Conservation (phyloP, 2,329 filamentous ascomycete species). For the Diaporthe citrichinensis region DNA sequence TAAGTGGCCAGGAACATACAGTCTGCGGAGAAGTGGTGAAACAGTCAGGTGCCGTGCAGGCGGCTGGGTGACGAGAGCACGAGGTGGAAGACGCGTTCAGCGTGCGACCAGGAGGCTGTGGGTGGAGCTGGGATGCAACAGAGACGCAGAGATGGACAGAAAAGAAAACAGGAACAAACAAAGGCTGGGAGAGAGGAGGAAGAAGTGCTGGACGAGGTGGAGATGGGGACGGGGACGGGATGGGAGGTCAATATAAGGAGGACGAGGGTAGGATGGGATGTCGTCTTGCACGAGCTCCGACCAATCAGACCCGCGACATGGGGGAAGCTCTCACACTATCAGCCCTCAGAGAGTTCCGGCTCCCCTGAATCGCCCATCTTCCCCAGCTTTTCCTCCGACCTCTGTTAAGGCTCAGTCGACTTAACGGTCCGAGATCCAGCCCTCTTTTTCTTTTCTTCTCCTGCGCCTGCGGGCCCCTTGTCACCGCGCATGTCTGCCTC, state of each 20-base stretch:
- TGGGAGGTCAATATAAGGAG: constrained; percentile 44
- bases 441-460: constrained; percentile 3
- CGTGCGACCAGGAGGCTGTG: constrained; percentile 31
- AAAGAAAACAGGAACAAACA: constrained; percentile 36
- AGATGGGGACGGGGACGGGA: constrained; percentile 45
- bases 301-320: constrained; percentile 48
- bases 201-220: constrained; percentile 39
- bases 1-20: constrained; percentile 30
- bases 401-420: constrained; percentile 22
- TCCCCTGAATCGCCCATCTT: constrained; percentile 27
- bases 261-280: constrained; percentile 39
- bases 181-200: constrained; percentile 40
- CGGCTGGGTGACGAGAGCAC: constrained; percentile 33
- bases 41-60: constrained; percentile 33
- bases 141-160: constrained; percentile 12
- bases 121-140: constrained; percentile 11
- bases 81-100: constrained; percentile 19
- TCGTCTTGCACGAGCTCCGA: constrained; percentile 45
- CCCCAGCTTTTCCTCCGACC: constrained; percentile 30
- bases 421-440: constrained; percentile 20
- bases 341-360: constrained; percentile 31
- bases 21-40: constrained; percentile 35
- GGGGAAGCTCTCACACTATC: constrained; percentile 43
- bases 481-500: not conserved
- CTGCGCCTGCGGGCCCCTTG: not conserved